These are phyloP conservation scores for Golubevia sp. DNA, from an alignment of 1,284 basidiomycete genomes.

Conservation along the genomic window DNA sequence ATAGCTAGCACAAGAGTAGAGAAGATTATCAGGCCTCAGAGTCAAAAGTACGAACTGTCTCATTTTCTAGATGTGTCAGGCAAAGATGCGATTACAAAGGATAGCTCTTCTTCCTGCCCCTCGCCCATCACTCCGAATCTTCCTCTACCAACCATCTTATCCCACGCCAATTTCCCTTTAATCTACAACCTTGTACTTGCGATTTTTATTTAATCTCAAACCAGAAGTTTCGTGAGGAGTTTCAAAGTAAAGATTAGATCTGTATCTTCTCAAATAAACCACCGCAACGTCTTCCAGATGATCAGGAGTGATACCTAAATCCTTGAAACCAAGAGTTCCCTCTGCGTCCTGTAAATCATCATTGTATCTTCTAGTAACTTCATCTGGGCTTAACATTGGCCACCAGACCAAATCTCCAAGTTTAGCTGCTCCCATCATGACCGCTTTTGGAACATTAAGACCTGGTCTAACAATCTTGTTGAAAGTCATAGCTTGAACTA, in stretches of 20 bases:
- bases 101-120: too few relatives aligned
- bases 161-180: slow-evolving; percentile 11
- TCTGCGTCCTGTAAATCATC: slow-evolving; percentile 46
- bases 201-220: slow-evolving; percentile 13
- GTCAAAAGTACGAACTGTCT: too few relatives aligned
- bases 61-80: too few relatives aligned
- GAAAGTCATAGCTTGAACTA: slow-evolving; percentile 52
- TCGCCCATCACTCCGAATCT: too few relatives aligned
- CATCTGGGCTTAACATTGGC: slow-evolving; percentile 58
- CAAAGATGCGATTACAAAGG: too few relatives aligned
- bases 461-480: slow-evolving; percentile 46
- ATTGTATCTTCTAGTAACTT: slow-evolving; percentile 53
- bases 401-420: slow-evolving; percentile 56
- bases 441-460: slow-evolving; percentile 52
- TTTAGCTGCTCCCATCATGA: slow-evolving; percentile 34
- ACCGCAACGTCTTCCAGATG: slow-evolving; percentile 54
- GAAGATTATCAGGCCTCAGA: too few relatives aligned
- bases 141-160: neutral
- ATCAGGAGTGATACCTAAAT: slow-evolving; percentile 57
- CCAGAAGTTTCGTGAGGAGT: slow-evolving; percentile 41
- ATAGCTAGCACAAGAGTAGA: too few relatives aligned
- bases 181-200: slow-evolving; percentile 14
- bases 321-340: slow-evolving; percentile 53
- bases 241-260: slow-evolving; percentile 51
- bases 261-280: slow-evolving; percentile 54